phyloP scores from a whole-genome alignment of 805 yeast genomes.

The Lipomyces yamadae region DNA sequence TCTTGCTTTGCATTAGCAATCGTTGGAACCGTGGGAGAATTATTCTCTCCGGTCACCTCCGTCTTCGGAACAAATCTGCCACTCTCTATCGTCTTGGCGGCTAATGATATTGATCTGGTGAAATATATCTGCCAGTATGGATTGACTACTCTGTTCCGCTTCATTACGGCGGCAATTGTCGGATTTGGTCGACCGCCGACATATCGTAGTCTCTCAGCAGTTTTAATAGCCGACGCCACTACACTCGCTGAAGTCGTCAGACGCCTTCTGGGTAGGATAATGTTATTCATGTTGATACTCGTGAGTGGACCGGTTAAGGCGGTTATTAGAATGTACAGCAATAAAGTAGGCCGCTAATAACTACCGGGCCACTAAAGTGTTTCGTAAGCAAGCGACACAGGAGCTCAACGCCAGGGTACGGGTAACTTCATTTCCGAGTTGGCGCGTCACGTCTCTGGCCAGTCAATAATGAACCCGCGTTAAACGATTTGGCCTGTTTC shows the following conservation, averaged over 20 bases:
- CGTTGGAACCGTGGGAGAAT: constrained; percentile 28
- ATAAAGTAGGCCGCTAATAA: too few species aligned
- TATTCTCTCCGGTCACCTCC: constrained; percentile 11
- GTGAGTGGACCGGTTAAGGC: not conserved
- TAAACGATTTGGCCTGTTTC: not conserved
- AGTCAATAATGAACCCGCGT: too few species aligned
- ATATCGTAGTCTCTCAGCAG: not conserved
- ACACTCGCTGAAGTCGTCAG: not conserved
- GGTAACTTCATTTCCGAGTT: not conserved
- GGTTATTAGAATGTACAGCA: not conserved
- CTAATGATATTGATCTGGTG: not conserved
- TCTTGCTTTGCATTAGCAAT: constrained; percentile 43
- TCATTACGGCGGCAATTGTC: not conserved
- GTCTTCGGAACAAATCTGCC: not conserved
- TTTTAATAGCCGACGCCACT: not conserved
- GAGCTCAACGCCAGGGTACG: not conserved
- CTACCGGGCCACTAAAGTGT: too few species aligned
- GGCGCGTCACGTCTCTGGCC: not conserved
- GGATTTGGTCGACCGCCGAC: not conserved
- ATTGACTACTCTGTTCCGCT: not conserved
- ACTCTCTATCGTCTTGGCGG: not conserved
- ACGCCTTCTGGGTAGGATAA: not conserved
- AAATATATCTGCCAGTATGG: not conserved
- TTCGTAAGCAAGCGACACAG: not conserved
- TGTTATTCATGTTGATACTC: not conserved